Evolutionary conservation across 1,139 yeast genomes (phyloP), one percentile per base, ranked within the genome.

Genomic region (Kurtzmaniella quercitrusa): DNA sequence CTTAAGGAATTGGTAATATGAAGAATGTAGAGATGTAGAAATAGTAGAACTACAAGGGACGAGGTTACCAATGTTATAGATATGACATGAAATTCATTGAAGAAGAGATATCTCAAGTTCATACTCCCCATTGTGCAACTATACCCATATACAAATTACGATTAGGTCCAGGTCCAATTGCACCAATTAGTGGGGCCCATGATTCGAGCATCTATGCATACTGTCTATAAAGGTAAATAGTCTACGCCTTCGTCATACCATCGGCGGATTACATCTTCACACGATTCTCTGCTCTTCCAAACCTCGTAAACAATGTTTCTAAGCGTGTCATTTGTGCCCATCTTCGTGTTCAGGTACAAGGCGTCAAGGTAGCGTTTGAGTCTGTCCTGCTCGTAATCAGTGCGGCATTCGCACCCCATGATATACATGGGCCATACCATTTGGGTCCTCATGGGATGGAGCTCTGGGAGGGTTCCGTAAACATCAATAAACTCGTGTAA

Each of bases 401-500:
- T 59, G 12, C 52, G 49, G 43, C 77, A 69, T 47, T 66, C 70
- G 40, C 78, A 62, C 1, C 73, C 77, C 39, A 77, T 62, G 8
- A 74, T 73, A 53, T 73, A 75, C 1, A 77, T 62, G 0, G 82
- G 82, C 82, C 82, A 77, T 2, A 77, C 81, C 82, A 77, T 77
- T 50, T 77, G 82, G 1, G 81, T 75, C 2, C 75, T 73, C 21
- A 70, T 56, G 1, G 81, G 78, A 1, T 75, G 66, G 7, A 55
- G 53, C 1, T 71, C 54, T 18, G 73, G 69, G 67, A 77, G 59
- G 0, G 73, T 57, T 2, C 65, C 62, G 50, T 77, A 76, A 2
- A 69, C 66, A 11, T 63, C 61, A 2, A 77, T 67, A 50, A 77
- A 77, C 49, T 77, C 82, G 39, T 59, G 53, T 2, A 74, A 62